Percentiles rank a stretch among this genome's conserved stretches.
Evolutionary conservation across 2,329 filamentous ascomycete genomes (phyloP).

Genomic region (Penicillium sp.): DNA sequence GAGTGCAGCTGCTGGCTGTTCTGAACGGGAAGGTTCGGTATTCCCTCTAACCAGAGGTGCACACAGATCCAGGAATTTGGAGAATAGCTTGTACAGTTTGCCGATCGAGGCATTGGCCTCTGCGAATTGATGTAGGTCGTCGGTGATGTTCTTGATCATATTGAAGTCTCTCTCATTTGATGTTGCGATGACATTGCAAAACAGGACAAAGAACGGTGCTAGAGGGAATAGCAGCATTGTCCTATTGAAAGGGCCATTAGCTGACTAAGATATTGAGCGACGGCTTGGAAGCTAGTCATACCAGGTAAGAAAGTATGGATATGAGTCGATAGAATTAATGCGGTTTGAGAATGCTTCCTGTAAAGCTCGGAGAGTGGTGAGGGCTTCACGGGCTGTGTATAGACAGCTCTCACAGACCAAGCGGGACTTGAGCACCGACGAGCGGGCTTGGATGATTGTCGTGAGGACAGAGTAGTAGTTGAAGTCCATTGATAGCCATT

Average conservation of each 20-base stretch:
- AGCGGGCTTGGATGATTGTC: constrained; percentile 23
- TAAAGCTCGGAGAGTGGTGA: constrained; percentile 18
- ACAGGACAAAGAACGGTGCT: constrained; percentile 22
- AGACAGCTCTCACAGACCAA: constrained; percentile 23
- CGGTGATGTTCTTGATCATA: constrained; percentile 25
- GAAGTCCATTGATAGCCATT: constrained; percentile 24
- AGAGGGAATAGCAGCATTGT: constrained; percentile 24
- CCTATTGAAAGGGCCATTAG: constrained; percentile 9
- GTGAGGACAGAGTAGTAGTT: constrained; percentile 24
- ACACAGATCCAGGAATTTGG: constrained; percentile 23
- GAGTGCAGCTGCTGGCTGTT: not conserved
- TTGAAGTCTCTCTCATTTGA: constrained; percentile 20
- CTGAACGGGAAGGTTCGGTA: not conserved
- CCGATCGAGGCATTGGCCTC: constrained; percentile 21
- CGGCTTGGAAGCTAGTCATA: not conserved
- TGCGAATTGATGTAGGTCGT: constrained; percentile 21
- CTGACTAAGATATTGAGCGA: not conserved
- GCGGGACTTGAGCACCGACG: constrained; percentile 24
- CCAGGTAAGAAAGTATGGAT: constrained; percentile 25
- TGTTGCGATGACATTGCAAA: constrained; percentile 25
- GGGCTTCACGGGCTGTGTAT: constrained; percentile 20
- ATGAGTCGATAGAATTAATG: constrained; percentile 16
- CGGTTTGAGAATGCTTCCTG: constrained; percentile 16
- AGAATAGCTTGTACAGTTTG: constrained; percentile 21
- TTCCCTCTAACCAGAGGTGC: constrained; percentile 16